These are phyloP conservation scores for Leishmania arabica DNA, from an alignment of 208 protist species.

Conservation along the genomic window DNA sequence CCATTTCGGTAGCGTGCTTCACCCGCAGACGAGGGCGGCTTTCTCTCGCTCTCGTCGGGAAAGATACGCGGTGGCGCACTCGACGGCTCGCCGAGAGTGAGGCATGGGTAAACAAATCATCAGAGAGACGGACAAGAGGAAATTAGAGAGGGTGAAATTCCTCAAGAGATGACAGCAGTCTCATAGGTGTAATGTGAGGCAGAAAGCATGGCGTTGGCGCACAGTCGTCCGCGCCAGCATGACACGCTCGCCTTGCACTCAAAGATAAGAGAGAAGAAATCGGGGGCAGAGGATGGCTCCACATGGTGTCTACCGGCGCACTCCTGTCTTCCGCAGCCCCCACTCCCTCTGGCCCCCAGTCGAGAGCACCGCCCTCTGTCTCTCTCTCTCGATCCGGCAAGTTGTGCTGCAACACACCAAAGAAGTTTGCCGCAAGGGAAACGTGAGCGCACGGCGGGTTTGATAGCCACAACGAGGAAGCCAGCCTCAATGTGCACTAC, in stretches of 20 bases:
- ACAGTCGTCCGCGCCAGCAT: neutral
- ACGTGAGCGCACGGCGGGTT: neutral
- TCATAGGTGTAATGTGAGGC: neutral
- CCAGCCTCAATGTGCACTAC: neutral
- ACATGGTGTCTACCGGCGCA: too few relatives aligned
- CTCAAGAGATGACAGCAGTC: neutral
- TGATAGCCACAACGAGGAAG: neutral
- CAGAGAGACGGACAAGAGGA: too few relatives aligned
- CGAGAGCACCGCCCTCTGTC: neutral
- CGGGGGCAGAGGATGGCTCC: neutral
- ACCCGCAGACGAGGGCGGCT: neutral
- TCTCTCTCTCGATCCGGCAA: neutral
- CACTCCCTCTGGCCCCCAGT: neutral
- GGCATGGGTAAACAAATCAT: neutral
- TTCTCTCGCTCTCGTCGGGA: neutral
- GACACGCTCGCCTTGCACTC: too few relatives aligned
- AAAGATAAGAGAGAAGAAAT: neutral
- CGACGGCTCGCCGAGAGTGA: conserved; percentile 3
- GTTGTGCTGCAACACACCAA: neutral
- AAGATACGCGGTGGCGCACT: neutral
- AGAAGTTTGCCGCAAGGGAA: neutral
- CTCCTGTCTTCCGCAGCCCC: neutral
- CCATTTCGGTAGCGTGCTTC: conserved; percentile 8
- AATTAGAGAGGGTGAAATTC: neutral
- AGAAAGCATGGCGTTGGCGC: neutral